Base-by-base conservation (phyloP, 345 rosid species). In the Mangifera indica region DNA sequence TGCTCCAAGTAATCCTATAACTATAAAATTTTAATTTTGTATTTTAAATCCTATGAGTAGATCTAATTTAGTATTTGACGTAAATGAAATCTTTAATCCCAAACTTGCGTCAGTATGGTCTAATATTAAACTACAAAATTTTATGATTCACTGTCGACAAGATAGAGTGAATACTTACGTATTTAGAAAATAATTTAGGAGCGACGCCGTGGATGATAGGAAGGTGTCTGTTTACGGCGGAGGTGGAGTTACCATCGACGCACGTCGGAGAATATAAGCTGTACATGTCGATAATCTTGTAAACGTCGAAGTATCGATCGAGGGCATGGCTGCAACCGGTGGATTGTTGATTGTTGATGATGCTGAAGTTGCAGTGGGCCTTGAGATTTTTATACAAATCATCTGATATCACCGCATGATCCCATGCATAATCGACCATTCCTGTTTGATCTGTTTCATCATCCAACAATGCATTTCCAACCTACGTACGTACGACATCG, bases 371-470 rank as follows among this genome's bases (percentile, higher is more conserved):
- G 77, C 98, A 93, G 0, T 77, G 17, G 18, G 14, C 29, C 70
- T 86, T 90, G 14, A 86, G 63, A 25, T 84, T 40, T 4, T 57
- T 1, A 77, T 87, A 87, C 29, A 92, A 53, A 21, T 14, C 26
- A 24, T 92, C 98, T 20, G 98, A 92, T 67, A 92, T 83, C 60
- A 92, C 96, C 2, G 96, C 98, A 24, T 92, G 98, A 63, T 78
- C 94, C 86, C 87, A 92, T 0, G 98, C 98, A 40, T 87, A 92
- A 52, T 89, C 94, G 10, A 90, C 78, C 97, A 92, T 92, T 5
- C 97, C 98, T n/a, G 12, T 79, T 11, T 87, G 90, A 76, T 92
- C 97, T 0, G 90, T 87, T 66, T 86, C 94, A 10, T 92, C 97
- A 40, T 92, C 98, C 74, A 92, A 17, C 70, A 87, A 68, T 1